Base-by-base conservation (phyloP, 352 stramenopile species). In the Pythium periplocum region DNA sequence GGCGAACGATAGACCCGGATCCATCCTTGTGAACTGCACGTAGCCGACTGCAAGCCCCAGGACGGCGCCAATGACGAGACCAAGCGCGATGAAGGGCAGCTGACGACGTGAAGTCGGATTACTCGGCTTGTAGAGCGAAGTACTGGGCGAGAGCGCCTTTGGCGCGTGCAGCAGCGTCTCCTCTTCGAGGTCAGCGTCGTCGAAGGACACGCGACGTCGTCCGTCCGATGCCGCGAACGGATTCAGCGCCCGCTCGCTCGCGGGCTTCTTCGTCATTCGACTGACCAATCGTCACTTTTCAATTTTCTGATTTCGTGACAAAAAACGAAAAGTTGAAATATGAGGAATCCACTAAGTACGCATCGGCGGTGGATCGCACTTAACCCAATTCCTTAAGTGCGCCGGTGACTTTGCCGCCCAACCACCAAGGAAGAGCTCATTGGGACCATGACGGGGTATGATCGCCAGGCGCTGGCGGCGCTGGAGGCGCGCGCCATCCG, bases 401-500 rank as follows among this genome's bases (percentile, higher is more conserved):
- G 17, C 17, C 17, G 17, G 17, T 26, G 17, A 26, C 17, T 26
- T 26, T 26, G 17, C 17, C 17, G 17, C 17, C 17, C 17, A 26
- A 26, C 17, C 17, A 26, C 17, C 17, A 26, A 26, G 17, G 17
- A 26, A 26, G 17, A 26, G 17, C 17, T 0, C 17, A 26, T 26
- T 26, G 17, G 17, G 17, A 26, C 17, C 17, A 26, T 26, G 44
- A 48, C 6, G 12, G 12, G 30, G 7, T 48, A 33, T 8, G 44
- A 48, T 42, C 38, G 38, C 30, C 54, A 70, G 38, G 70, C 75
- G 55, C 68, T 91, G 41, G 63, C 55, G 53, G 64, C 73, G 51
- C 73, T 91, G 57, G 81, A 89, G 75, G 62, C 62, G 46, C 70
- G 67, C 49, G 76, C 81, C 39, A 80, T 87, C 57, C 81, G 77